These are phyloP conservation scores for Triticum dicoccoides DNA, from an alignment of 176 grass and related monocot genomes.

Conservation along the genomic window DNA sequence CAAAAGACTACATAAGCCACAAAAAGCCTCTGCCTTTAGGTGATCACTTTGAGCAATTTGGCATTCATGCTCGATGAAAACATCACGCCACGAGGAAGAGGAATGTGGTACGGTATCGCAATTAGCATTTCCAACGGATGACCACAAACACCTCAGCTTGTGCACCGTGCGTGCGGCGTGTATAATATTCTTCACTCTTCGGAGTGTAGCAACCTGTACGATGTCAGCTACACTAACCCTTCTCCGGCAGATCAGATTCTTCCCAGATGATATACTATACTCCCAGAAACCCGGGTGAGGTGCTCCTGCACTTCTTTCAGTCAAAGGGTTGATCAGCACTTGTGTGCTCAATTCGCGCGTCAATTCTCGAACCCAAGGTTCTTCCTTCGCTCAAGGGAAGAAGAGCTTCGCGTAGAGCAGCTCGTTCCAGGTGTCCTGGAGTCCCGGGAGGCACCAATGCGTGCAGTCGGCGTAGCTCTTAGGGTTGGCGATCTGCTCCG, in stretches of 20 bases:
- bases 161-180: background rate
- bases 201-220: constrained; percentile 4
- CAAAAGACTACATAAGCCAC: background rate
- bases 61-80: background rate
- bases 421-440: constrained; percentile 98
- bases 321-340: no score
- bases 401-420: constrained; percentile 80
- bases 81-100: background rate
- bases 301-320: no score
- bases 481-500: constrained; percentile 68
- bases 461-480: constrained; percentile 83
- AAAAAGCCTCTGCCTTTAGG: background rate
- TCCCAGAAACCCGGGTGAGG: background rate
- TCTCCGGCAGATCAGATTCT: constrained; percentile 13
- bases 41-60: background rate
- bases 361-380: background rate
- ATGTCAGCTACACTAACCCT: constrained; percentile 24
- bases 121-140: constrained; percentile 5
- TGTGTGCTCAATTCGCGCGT: background rate
- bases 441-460: constrained; percentile 90
- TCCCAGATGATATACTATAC: background rate
- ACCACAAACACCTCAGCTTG: background rate
- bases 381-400: constrained; percentile 44
- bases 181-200: background rate
- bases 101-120: constrained; percentile 5